phyloP scores from a whole-genome alignment of 345 rosid species.

The Erucastrum elatum region DNA sequence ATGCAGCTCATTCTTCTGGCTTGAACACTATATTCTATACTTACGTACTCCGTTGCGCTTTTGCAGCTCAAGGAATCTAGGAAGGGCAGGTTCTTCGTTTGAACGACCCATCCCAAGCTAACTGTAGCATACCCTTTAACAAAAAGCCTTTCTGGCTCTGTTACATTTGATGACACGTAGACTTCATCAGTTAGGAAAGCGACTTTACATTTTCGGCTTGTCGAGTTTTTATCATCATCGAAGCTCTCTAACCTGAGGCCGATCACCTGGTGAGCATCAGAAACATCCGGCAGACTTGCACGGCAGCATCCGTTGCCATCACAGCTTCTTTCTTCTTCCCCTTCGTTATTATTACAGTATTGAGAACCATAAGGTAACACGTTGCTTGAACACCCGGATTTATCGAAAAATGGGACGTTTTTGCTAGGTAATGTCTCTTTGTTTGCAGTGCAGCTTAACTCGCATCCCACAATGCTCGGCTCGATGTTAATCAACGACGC shows the following conservation, averaged over 20 bases:
- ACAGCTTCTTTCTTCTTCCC: not conserved
- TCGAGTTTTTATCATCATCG: not conserved
- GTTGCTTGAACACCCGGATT: not conserved
- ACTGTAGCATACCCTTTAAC: not conserved
- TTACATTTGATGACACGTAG: not conserved
- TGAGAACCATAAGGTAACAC: no score
- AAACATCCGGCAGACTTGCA: not conserved
- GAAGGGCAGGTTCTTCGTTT: not conserved
- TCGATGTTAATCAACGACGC: not conserved
- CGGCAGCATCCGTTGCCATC: not conserved
- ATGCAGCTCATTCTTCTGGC: not conserved
- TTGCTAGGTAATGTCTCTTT: not conserved
- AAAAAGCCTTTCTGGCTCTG: not conserved
- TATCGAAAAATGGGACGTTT: not conserved
- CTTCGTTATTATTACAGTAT: no score
- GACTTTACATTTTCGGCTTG: not conserved
- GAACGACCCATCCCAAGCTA: not conserved
- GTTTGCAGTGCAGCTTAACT: slow-evolving; percentile 33
- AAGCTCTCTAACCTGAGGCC: not conserved
- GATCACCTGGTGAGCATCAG: not conserved
- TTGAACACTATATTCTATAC: not conserved
- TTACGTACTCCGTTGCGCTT: not conserved
- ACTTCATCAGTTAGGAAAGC: not conserved
- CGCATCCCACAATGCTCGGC: slow-evolving; percentile 27
- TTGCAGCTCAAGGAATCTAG: not conserved